Conservation (phyloP, 768 basidiomycete genomes). For the Hygrophorus pudorinus region DNA sequence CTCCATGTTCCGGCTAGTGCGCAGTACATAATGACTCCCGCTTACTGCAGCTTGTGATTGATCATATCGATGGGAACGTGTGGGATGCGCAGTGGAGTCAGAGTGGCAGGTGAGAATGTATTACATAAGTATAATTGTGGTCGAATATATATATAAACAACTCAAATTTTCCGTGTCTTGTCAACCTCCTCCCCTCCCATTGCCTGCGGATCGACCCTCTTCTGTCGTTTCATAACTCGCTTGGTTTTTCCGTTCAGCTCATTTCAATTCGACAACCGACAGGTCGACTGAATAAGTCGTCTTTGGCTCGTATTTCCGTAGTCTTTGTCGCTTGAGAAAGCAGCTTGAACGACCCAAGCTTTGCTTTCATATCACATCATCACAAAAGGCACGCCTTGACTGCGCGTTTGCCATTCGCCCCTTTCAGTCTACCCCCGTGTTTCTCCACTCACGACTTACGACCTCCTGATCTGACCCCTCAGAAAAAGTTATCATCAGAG, state of each 20-base stretch:
- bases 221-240: slow-evolving; percentile 38
- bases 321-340: slow-evolving; percentile 18
- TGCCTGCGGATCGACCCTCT: slow-evolving; percentile 41
- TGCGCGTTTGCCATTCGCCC: slow-evolving; percentile 70
- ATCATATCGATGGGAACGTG: background rate
- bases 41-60: slow-evolving; percentile 1
- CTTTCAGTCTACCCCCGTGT: slow-evolving; percentile 13
- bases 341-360: slow-evolving; percentile 13
- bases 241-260: slow-evolving; percentile 26
- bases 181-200: slow-evolving; percentile 24
- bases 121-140: background rate
- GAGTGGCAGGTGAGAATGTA: too few relatives aligned
- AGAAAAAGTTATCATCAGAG: slow-evolving; percentile 28
- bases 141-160: background rate
- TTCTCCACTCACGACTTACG: slow-evolving; percentile 49
- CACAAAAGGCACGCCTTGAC: slow-evolving; percentile 88
- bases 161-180: slow-evolving; percentile 10
- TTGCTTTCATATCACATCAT: slow-evolving; percentile 21
- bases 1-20: background rate
- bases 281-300: slow-evolving; percentile 36
- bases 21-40: too few relatives aligned
- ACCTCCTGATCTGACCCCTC: slow-evolving; percentile 24
- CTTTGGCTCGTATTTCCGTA: slow-evolving; percentile 17
- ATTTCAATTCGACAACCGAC: slow-evolving; percentile 25
- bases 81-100: too few relatives aligned